Base-by-base conservation (phyloP, 2,329 filamentous ascomycete species). In the Hymenoscyphus albidus region DNA sequence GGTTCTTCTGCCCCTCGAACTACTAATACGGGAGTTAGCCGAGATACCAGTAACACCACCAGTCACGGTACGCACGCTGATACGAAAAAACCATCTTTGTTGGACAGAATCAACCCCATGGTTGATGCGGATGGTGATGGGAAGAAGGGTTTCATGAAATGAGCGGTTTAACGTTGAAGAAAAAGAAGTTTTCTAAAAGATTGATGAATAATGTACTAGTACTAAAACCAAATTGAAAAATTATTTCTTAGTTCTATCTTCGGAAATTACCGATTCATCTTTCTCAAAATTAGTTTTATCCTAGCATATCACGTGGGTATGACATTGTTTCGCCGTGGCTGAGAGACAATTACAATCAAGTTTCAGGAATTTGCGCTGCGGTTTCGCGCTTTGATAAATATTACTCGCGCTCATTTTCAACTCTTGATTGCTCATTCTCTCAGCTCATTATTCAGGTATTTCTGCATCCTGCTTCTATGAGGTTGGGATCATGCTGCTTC, bases 51-150 rank as follows among this genome's bases (percentile, higher is more conserved):
- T 12, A 40, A 38, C 7, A 62, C 66, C 18, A 70, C 68, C 13
- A 27, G 27, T 31, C 18, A 32, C 10, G 27, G 31, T 44, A 38
- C 51, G 32, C 55, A 57, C 13, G 4, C 14, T 16, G 32, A 57
- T 13, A 57, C 31, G 13, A 73, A 75, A 58, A 84, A 84, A 76
- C 78, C 82, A 1, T 76, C 77, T 16, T 67, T 87, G 65, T 72
- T 83, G 74, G 79, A 85, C 64, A 82, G 80, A 72, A 65, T 86
- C 44, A 86, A 87, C 75, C 83, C 84, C 1, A 79, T 75, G 74
- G 78, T 76, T 51, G 83, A 86, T 70, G 67, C 83, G 35, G 78
- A 85, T 68, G 77, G 80, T 48, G 83, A 87, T 74, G 84, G 84
- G 64, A 83, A 85, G 78, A 75, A 76, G 35, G 83, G 83, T 2